Percentiles rank a stretch among this genome's conserved stretches.
phyloP scores from a whole-genome alignment of 1,284 basidiomycete species.

The Irpex rosettiformis region DNA sequence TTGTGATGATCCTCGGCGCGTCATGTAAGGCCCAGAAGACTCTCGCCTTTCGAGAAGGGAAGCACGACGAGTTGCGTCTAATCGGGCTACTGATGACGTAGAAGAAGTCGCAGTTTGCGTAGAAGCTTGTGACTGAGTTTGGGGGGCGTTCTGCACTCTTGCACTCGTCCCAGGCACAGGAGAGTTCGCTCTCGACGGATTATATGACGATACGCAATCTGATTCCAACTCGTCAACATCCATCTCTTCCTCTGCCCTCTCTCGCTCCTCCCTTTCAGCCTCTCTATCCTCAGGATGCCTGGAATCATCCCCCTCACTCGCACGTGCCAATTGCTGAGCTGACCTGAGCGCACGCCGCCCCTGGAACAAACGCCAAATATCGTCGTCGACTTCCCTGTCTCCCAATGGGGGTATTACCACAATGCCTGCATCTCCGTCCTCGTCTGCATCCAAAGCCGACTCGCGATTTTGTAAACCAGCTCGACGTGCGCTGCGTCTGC shows the following conservation, averaged over 20 bases:
- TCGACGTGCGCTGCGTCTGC: constrained; percentile 16
- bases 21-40: constrained; percentile 9
- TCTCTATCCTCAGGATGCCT: constrained; percentile 19
- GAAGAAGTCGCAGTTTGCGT: neutral
- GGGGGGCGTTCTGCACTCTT: constrained; percentile 15
- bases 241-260: constrained; percentile 30
- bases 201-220: constrained; percentile 42
- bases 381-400: constrained; percentile 55
- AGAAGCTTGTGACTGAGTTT: constrained; percentile 6
- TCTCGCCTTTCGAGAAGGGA: constrained; percentile 12
- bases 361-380: constrained; percentile 51
- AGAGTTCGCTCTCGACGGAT: constrained; percentile 44
- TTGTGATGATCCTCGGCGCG: constrained; percentile 12
- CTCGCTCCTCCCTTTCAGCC: constrained; percentile 34
- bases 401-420: constrained; percentile 55
- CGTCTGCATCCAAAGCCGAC: constrained; percentile 21
- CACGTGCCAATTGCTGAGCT: constrained; percentile 29
- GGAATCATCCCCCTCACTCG: constrained; percentile 9
- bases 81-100: neutral
- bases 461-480: constrained; percentile 13
- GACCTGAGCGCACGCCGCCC: constrained; percentile 29
- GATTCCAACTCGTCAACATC: constrained; percentile 41
- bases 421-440: constrained; percentile 35
- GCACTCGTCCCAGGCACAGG: constrained; percentile 32
- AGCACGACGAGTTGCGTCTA: constrained; percentile 10